Percentiles rank a stretch among this genome's conserved stretches.
phyloP scores from a whole-genome alignment of 1,139 yeast genomes.

The Geotrichum phurueaensis region DNA sequence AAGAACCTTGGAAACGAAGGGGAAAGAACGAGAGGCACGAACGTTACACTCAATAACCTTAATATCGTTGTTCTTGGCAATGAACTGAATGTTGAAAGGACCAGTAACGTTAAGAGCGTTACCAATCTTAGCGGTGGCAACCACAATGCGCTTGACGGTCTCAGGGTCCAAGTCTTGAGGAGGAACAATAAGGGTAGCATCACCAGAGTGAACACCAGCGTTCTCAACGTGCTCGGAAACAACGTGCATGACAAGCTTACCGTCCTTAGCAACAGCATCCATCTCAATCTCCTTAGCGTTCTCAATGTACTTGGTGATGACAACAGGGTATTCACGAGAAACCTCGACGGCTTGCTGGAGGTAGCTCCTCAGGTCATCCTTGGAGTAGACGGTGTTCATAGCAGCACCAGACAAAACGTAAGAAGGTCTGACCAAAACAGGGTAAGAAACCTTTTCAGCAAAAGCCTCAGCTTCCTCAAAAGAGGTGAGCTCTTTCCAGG shows the following conservation, averaged over 20 bases:
- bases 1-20: conserved; percentile 95
- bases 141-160: conserved; percentile 84
- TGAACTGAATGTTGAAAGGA: conserved; percentile 97
- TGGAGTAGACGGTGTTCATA: conserved; percentile 83
- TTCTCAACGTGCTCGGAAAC: conserved; percentile 97
- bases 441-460: conserved; percentile 84
- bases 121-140: conserved; percentile 94
- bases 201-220: conserved; percentile 99
- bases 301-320: conserved; percentile 88
- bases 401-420: conserved; percentile 98
- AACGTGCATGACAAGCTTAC: conserved; percentile 86
- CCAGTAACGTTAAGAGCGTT: conserved; percentile 96
- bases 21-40: conserved; percentile 98
- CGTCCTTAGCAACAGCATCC: conserved; percentile 90
- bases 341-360: conserved; percentile 85
- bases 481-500: conserved; percentile 92
- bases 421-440: conserved; percentile 95
- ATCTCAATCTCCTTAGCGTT: conserved; percentile 96
- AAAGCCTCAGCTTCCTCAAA: conserved; percentile 77
- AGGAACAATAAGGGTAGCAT: conserved; percentile 90
- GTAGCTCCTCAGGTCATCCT: conserved; percentile 72
- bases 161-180: conserved; percentile 94
- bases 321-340: conserved; percentile 94
- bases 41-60: conserved; percentile 98
- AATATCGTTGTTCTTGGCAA: conserved; percentile 51